Evolutionary conservation across 176 grass and related monocot species (phyloP).

Genomic region (Areca catechu): DNA sequence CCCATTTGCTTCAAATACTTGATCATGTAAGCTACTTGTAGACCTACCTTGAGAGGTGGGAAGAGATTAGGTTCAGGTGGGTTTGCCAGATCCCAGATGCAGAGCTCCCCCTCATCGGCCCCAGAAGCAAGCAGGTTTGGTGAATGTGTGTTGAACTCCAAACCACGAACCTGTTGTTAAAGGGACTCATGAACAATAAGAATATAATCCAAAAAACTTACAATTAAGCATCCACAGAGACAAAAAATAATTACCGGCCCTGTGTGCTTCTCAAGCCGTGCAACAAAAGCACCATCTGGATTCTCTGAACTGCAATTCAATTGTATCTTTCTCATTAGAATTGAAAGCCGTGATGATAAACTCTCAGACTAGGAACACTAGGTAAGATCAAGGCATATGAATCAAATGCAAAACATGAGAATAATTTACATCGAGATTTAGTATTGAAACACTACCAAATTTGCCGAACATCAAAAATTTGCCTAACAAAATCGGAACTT

Average conservation of each 20-base stretch:
- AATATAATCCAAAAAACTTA: conserved; percentile 3
- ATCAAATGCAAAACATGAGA: conserved; percentile 2
- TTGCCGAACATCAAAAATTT: not conserved
- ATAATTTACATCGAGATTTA: conserved; percentile 8
- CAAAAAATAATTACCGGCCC: conserved; percentile 54
- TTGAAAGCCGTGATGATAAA: too few species aligned
- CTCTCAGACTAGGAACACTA: too few species aligned
- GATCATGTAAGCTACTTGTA: not conserved
- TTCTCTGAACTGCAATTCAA: conserved; percentile 57
- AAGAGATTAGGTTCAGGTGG: conserved; percentile 56
- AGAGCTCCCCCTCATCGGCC: conserved; percentile 77
- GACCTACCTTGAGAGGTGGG: conserved; percentile 69
- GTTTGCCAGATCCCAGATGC: conserved; percentile 92
- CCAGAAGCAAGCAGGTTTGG: conserved; percentile 82
- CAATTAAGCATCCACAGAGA: conserved; percentile 1
- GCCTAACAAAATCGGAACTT: not conserved
- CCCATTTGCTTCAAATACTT: not conserved
- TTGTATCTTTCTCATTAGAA: too few species aligned
- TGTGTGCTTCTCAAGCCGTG: conserved; percentile 75
- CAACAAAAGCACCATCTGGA: conserved; percentile 55
- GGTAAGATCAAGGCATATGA: not conserved
- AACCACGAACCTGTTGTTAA: conserved; percentile 55
- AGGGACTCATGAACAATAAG: conserved; percentile 14
- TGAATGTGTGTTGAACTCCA: conserved; percentile 74
- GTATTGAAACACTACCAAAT: conserved; percentile 8